Evolutionary conservation across 2,329 filamentous ascomycete genomes (phyloP), one percentile per base, ranked within the genome.

Genomic region (Coniosporium tulheliwenetii): DNA sequence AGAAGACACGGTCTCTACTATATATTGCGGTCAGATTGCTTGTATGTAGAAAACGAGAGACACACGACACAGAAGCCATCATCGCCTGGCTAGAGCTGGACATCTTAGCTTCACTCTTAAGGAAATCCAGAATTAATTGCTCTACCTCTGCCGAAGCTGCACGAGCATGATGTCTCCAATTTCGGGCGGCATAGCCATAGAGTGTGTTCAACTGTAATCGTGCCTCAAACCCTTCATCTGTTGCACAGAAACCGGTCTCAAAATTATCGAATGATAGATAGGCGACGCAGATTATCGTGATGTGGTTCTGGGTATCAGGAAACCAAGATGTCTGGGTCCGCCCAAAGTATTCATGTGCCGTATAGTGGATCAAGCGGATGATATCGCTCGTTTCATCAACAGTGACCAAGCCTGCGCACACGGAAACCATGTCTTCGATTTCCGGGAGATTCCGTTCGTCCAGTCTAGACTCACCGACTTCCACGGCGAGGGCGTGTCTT

Each of bases 281-380:
- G 1, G 53, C 54, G 4, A 59, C 30, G 43, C 62, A 68, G 4
- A 43, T 48, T 5, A 33, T 39, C 1, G 50, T 39, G 8, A 67
- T 53, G 2, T 55, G 14, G 0, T 1, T 10, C 8, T 62, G 42
- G 0, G 53, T 53, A 30, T 50, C 16, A 0, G 52, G 52, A 40
- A 68, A 58, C 50, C 56, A 62, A 4, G 36, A 14, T 0, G 7
- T 31, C 9, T 42, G 37, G 1, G 46, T 59, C 10, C 43, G 38
- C 14, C 62, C 52, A 35, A 70, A 58, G n/a, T 65, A 71, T 33
- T 68, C 58, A 36, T 68, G 60, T 1, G 64, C 54, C 0, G 67
- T 69, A 41, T 65, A 64, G 44, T 71, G 66, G 2, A 66, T 61
- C 0, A 70, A 45, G 2, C 62, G 55, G 9, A 69, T 50, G 26